These are phyloP conservation scores for Lasiosphaeriaceae sp. DNA, from an alignment of 495 filamentous ascomycete genomes.

Conservation along the genomic window DNA sequence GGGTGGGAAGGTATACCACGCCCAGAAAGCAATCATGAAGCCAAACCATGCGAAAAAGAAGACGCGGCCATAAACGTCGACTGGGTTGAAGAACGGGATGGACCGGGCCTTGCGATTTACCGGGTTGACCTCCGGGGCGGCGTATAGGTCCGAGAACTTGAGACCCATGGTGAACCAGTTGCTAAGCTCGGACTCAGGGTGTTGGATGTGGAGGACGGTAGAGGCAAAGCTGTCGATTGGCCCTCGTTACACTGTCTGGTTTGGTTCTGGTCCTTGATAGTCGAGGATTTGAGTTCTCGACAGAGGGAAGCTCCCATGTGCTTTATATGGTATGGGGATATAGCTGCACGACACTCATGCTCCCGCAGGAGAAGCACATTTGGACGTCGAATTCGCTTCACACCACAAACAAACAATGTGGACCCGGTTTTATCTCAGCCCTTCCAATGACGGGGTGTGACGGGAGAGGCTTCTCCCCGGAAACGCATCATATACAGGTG, in stretches of 20 bases:
- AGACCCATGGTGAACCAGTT: constrained; percentile 44
- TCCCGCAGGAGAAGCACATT: no score
- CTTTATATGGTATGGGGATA: no score
- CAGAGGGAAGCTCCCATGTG: no score
- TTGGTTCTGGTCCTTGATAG: not conserved
- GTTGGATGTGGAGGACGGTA: not conserved
- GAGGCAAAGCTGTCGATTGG: no score
- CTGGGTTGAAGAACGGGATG: constrained; percentile 75
- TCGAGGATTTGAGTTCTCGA: not conserved
- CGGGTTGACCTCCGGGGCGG: constrained; percentile 64
- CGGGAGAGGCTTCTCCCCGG: no score
- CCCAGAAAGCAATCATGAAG: constrained; percentile 94
- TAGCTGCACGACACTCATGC: not conserved
- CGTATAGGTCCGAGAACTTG: constrained; percentile 51
- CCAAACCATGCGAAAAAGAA: constrained; percentile 95
- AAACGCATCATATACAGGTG: not conserved
- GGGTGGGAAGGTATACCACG: constrained; percentile 85
- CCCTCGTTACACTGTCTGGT: no score
- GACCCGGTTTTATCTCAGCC: no score
- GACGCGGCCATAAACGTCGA: constrained; percentile 79
- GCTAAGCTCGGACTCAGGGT: not conserved
- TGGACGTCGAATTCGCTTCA: no score
- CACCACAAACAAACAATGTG: not conserved
- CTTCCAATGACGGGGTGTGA: no score
- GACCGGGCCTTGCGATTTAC: constrained; percentile 77